Base-by-base conservation (phyloP, 163 green algal species). In the Volvox carteri region DNA sequence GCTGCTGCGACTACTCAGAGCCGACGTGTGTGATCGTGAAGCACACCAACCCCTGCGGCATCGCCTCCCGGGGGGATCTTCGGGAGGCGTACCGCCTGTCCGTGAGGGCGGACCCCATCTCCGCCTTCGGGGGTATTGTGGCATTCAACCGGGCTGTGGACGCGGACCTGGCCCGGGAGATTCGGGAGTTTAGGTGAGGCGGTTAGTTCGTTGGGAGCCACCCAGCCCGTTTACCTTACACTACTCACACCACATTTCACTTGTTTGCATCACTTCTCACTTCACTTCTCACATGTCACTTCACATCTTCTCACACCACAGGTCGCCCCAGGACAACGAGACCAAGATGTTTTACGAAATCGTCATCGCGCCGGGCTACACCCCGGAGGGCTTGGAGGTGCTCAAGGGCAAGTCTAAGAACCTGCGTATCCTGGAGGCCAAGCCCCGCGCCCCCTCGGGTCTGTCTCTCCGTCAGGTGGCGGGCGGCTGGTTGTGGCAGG, bases 331-430 rank as follows among this genome's bases (percentile, higher is more conserved):
- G 35, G 98, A 99, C 92, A 94, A 94, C 81, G 96, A 99, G 94
- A 99, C 97, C 33, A 95, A 96, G 68, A 99, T 99, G 98, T 99
- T 99, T 89, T 99, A 99, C 90, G 98, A 99, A 93, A 99, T 99
- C 44, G 98, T 99, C 16, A 98, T 99, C 79, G 98, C 98, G 9
- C 98, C 98, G 28, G 76, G 84, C 50, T 99, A 99, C 95, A 99
- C 97, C 2, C 89, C 94, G 1, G 95, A 97, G 81, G 94, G 93
- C 14, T 70, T 95, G 46, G 93, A 94, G 89, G 76, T 92, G 73
- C 87, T 95, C 28, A 95, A 95, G 93, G 98, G 98, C 90, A 99
- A 99, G 95, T 97, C 92, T 90, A 99, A 99, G 95, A 97, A 95
- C 67, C 93, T 99, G 90, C 95, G 98, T 83, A 99, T 99, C 86